Evolutionary conservation across 2,329 filamentous ascomycete species (phyloP).

Genomic region (Pseudopithomyces maydicus): DNA sequence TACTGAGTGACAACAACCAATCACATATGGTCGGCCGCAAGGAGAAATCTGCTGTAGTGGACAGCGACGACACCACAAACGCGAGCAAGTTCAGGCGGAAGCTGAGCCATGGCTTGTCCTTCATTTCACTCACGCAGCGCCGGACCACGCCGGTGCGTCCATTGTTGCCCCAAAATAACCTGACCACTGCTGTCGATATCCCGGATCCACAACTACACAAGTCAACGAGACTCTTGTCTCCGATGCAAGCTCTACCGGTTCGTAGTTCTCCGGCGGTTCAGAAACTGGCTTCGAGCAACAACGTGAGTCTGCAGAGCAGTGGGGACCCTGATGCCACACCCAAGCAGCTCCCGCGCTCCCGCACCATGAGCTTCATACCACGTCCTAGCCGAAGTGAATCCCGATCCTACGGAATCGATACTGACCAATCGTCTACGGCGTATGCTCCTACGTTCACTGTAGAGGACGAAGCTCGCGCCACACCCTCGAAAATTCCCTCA

Average conservation of each 20-base stretch:
- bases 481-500: slow-evolving; percentile 35
- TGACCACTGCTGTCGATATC: slow-evolving; percentile 10
- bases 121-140: slow-evolving; percentile 40
- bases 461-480: slow-evolving; percentile 10
- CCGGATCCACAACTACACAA: neutral
- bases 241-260: slow-evolving; percentile 7
- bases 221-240: slow-evolving; percentile 17
- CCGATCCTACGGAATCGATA: slow-evolving; percentile 9
- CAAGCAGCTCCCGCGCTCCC: slow-evolving; percentile 31
- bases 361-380: slow-evolving; percentile 41
- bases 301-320: neutral
- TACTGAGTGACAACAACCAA: slow-evolving; percentile 11
- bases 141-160: slow-evolving; percentile 24
- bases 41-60: slow-evolving; percentile 19
- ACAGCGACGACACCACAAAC: slow-evolving; percentile 15
- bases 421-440: slow-evolving; percentile 7
- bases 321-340: slow-evolving; percentile 20
- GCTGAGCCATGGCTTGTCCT: slow-evolving; percentile 39
- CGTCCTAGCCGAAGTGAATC: slow-evolving; percentile 23
- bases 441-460: slow-evolving; percentile 4
- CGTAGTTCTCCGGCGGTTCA: neutral
- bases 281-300: neutral
- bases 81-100: slow-evolving; percentile 38
- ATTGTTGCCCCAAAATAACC: slow-evolving; percentile 15
- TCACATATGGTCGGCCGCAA: slow-evolving; percentile 34